These are phyloP conservation scores for Micromonas commoda DNA, from an alignment of 139 green algal species.

Conservation along the genomic window DNA sequence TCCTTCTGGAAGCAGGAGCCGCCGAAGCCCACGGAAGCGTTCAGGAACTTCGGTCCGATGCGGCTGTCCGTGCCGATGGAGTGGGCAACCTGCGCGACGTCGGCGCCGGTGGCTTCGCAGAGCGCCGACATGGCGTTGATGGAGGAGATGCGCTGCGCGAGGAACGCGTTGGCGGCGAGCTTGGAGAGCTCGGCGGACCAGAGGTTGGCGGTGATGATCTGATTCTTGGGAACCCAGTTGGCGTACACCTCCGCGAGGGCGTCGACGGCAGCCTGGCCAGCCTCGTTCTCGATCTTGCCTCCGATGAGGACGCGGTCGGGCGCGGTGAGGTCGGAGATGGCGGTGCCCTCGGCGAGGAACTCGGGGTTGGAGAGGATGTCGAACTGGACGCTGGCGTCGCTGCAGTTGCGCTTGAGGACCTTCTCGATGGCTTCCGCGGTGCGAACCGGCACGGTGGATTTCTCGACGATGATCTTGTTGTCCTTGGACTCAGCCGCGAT, in stretches of 20 bases:
- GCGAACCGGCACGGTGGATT: slow-evolving; percentile 98
- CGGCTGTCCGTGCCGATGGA: slow-evolving; percentile 75
- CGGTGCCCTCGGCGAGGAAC: slow-evolving; percentile 82
- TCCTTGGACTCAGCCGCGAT: slow-evolving; percentile 78
- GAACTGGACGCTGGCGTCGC: slow-evolving; percentile 33
- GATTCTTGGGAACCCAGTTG: slow-evolving; percentile 89
- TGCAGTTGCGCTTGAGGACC: slow-evolving; percentile 43
- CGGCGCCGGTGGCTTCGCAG: slow-evolving; percentile 91
- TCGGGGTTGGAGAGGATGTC: slow-evolving; percentile 94
- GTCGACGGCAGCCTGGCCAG: slow-evolving; percentile 46
- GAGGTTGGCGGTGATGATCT: slow-evolving; percentile 91
- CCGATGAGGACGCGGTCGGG: slow-evolving; percentile 63
- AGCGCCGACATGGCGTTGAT: slow-evolving; percentile 98
- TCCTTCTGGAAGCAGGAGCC: slow-evolving; percentile 99
- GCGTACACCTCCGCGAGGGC: slow-evolving; percentile 60
- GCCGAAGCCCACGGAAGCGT: slow-evolving; percentile 94
- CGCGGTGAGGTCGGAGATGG: slow-evolving; percentile 76
- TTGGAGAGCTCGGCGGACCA: slow-evolving; percentile 94
- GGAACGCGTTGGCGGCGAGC: slow-evolving; percentile 73
- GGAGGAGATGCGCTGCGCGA: slow-evolving; percentile 95
- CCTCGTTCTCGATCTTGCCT: slow-evolving; percentile 57
- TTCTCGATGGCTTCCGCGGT: slow-evolving; percentile 95
- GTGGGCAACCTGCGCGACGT: slow-evolving; percentile 59
- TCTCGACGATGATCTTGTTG: slow-evolving; percentile 98
- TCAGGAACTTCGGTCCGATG: slow-evolving; percentile 96